Percentiles rank a stretch among this genome's conserved stretches.
Conservation (phyloP, 179 eudicot species). For the Spinacia oleracea region DNA sequence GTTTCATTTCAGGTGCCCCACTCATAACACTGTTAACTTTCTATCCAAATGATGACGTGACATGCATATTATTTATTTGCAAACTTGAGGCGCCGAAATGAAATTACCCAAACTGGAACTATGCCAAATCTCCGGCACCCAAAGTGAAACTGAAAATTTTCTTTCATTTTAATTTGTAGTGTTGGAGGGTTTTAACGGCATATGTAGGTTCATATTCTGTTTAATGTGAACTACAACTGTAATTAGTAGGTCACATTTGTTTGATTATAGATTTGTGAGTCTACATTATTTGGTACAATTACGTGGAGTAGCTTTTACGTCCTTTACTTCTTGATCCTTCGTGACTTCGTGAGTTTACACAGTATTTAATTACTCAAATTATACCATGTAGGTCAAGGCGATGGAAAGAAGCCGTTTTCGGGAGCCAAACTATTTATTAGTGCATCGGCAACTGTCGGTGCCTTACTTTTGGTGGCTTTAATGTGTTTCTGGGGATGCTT, state of each 20-base stretch:
- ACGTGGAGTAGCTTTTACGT: not conserved
- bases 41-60: too few relatives aligned
- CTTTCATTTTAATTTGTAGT: not conserved
- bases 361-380: not conserved
- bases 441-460: constrained; percentile 96
- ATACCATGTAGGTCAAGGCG: constrained; percentile 40
- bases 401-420: constrained; percentile 64
- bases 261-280: not conserved
- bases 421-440: constrained; percentile 84
- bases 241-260: not conserved
- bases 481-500: constrained; percentile 99
- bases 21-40: too few relatives aligned
- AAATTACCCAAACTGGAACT: too few relatives aligned
- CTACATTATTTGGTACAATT: not conserved
- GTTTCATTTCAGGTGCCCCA: too few relatives aligned
- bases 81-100: too few relatives aligned
- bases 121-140: too few relatives aligned
- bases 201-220: not conserved
- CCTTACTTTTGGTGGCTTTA: constrained; percentile 88
- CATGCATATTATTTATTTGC: too few relatives aligned
- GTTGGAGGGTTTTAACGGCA: not conserved
- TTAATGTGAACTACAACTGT: not conserved
- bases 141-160: too few relatives aligned
- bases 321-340: not conserved
- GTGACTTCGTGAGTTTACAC: not conserved